These are phyloP conservation scores for Lunularia cruciata DNA, from an alignment of 225 moss, liverwort and hornwort genomes.

Conservation along the genomic window DNA sequence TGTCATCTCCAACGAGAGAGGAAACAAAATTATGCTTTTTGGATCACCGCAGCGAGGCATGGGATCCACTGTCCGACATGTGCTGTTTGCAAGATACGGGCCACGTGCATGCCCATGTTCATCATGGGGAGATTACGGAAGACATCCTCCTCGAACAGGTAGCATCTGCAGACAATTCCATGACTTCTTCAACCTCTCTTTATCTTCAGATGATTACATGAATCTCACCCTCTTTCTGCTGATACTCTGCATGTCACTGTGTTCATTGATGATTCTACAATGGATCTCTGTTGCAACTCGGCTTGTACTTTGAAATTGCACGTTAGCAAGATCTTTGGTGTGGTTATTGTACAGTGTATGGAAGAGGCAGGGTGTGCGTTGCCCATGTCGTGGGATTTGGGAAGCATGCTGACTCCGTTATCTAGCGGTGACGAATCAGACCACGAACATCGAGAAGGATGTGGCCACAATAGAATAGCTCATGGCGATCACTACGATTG, in stretches of 20 bases:
- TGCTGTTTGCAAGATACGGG: slow-evolving; percentile 70
- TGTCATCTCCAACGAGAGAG: slow-evolving; percentile 41
- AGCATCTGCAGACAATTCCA: no score
- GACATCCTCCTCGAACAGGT: slow-evolving; percentile 86
- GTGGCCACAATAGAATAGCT: slow-evolving; percentile 77
- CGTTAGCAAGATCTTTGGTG: background rate
- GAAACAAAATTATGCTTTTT: slow-evolving; percentile 66
- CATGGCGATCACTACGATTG: slow-evolving; percentile 96
- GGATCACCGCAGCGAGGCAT: slow-evolving; percentile 52
- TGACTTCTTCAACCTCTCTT: no score
- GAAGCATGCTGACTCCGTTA: slow-evolving; percentile 54
- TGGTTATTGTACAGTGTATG: slow-evolving; percentile 59
- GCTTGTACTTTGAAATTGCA: no score
- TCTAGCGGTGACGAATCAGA: slow-evolving; percentile 45
- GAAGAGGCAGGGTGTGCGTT: slow-evolving; percentile 81
- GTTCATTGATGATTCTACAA: no score
- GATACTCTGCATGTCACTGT: no score
- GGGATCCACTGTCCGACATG: slow-evolving; percentile 50
- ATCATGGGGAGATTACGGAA: slow-evolving; percentile 69
- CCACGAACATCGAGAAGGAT: slow-evolving; percentile 85
- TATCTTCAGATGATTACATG: no score
- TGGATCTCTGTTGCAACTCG: no score
- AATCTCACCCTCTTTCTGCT: no score
- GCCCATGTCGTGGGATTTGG: slow-evolving; percentile 74
- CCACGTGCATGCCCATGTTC: slow-evolving; percentile 86